These are phyloP conservation scores for Meyerozyma carpophila DNA, from an alignment of 1,139 yeast species.

Conservation along the genomic window DNA sequence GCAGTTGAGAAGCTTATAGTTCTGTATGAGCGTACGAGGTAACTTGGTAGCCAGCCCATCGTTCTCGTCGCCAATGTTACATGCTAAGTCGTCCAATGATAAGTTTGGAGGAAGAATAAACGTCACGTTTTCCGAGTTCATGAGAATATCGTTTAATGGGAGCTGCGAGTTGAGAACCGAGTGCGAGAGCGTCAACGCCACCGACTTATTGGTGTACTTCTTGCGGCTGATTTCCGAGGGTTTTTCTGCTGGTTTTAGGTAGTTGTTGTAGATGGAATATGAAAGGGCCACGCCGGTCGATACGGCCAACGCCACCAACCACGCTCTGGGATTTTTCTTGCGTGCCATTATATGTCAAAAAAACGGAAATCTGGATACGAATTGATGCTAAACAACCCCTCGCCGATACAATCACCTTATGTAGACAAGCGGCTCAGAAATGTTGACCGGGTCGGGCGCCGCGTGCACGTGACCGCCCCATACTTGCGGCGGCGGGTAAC, in stretches of 20 bases:
- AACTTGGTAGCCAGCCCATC: constrained; percentile 8
- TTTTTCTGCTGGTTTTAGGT: neutral
- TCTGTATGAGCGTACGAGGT: constrained; percentile 21
- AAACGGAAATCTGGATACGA: too few species aligned
- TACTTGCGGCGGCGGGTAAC: neutral
- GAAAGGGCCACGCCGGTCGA: constrained; percentile 9
- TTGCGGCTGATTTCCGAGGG: constrained; percentile 9
- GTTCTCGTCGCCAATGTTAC: constrained; percentile 14
- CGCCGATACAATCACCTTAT: neutral
- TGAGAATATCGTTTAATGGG: constrained; percentile 36
- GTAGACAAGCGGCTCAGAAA: neutral
- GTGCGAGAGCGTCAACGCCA: constrained; percentile 42
- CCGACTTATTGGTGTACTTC: constrained; percentile 28
- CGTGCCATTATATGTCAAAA: constrained; percentile 6
- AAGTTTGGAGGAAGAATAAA: constrained; percentile 45
- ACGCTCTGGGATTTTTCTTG: constrained; percentile 6
- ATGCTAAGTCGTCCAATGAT: constrained; percentile 34
- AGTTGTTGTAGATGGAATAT: constrained; percentile 7
- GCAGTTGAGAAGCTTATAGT: constrained; percentile 39
- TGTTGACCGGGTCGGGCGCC: neutral
- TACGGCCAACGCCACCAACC: constrained; percentile 8
- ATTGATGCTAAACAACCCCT: neutral
- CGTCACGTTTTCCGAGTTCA: constrained; percentile 37
- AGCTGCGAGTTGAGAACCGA: constrained; percentile 34
- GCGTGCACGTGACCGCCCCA: neutral